A percentile compares a stretch with the other conserved stretches of the same genome.
phyloP scores from a whole-genome alignment of 1,284 basidiomycete genomes.

The Sparassis latifolia region DNA sequence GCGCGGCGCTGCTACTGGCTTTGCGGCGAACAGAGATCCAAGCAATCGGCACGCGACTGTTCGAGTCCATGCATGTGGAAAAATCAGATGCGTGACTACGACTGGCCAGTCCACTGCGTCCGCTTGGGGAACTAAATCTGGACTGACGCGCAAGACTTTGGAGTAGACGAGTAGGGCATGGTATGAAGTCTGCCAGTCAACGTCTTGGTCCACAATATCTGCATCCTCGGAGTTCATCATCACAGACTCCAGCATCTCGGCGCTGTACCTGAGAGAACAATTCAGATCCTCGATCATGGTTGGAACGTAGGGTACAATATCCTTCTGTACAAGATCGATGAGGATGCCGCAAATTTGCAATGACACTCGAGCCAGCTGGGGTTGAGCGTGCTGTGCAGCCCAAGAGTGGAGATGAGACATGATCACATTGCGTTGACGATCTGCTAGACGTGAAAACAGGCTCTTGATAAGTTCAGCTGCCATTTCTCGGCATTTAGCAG shows the following conservation, averaged over 20 bases:
- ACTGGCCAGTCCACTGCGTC: conserved; percentile 56
- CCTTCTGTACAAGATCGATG: conserved; percentile 56
- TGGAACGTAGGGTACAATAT: conserved; percentile 41
- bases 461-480: conserved; percentile 78
- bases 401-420: conserved; percentile 77
- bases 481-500: conserved; percentile 83
- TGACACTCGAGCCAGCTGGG: conserved; percentile 64
- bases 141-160: conserved; percentile 60
- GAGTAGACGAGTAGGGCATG: conserved; percentile 66
- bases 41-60: conserved; percentile 76
- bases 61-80: conserved; percentile 94
- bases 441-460: conserved; percentile 66
- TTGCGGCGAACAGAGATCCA: conserved; percentile 59
- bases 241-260: conserved; percentile 28
- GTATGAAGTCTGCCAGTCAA: conserved; percentile 84
- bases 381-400: conserved; percentile 61
- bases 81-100: conserved; percentile 69
- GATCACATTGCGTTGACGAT: conserved; percentile 52
- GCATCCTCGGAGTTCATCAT: conserved; percentile 28
- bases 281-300: conserved; percentile 57
- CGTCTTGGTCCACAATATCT: conserved; percentile 39
- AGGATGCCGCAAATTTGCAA: conserved; percentile 80
- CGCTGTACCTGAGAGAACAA: conserved; percentile 43
- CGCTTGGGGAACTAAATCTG: conserved; percentile 36
- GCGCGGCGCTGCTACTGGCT: conserved; percentile 35